Evolutionary conservation across 1,284 basidiomycete genomes (phyloP).

Genomic region (Ceratobasidium sp.): DNA sequence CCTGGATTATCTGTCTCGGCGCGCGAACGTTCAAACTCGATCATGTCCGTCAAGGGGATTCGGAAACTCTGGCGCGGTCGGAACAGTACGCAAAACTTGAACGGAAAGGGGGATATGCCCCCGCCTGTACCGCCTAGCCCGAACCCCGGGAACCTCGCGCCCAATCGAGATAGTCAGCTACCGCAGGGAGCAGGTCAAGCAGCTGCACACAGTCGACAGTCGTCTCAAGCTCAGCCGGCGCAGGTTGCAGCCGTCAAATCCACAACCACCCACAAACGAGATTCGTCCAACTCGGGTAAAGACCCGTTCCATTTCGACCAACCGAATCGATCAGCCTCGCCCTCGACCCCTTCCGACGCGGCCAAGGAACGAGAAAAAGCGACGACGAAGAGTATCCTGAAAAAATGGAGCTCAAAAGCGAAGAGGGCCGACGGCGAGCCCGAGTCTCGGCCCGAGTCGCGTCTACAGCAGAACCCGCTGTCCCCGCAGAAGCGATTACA

Average conservation of each 20-base stretch:
- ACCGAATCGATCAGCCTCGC: slow-evolving; percentile 26
- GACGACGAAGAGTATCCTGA: slow-evolving; percentile 30
- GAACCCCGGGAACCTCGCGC: background rate
- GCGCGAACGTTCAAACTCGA: slow-evolving; percentile 42
- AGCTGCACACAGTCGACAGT: slow-evolving; percentile 15
- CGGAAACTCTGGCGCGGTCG: slow-evolving; percentile 44
- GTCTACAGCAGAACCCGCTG: slow-evolving; percentile 6
- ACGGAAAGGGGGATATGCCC: slow-evolving; percentile 19
- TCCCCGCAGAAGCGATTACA: slow-evolving; percentile 15
- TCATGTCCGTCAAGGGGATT: slow-evolving; percentile 47
- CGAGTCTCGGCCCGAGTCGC: slow-evolving; percentile 9
- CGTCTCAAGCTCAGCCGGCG: slow-evolving; percentile 26
- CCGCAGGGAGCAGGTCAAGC: background rate
- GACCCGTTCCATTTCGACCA: slow-evolving; percentile 51
- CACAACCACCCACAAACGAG: slow-evolving; percentile 18
- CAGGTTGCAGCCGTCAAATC: slow-evolving; percentile 34
- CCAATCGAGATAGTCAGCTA: slow-evolving; percentile 30
- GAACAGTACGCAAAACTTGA: slow-evolving; percentile 39
- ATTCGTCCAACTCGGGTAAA: slow-evolving; percentile 47
- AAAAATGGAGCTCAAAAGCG: slow-evolving; percentile 34
- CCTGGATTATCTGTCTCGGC: background rate
- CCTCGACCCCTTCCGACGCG: background rate
- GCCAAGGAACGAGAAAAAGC: slow-evolving; percentile 20
- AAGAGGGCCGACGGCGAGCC: slow-evolving; percentile 14
- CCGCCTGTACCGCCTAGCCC: background rate